Evolutionary conservation across 2,329 filamentous ascomycete species (phyloP).

Genomic region (Podosphaera fusca): DNA sequence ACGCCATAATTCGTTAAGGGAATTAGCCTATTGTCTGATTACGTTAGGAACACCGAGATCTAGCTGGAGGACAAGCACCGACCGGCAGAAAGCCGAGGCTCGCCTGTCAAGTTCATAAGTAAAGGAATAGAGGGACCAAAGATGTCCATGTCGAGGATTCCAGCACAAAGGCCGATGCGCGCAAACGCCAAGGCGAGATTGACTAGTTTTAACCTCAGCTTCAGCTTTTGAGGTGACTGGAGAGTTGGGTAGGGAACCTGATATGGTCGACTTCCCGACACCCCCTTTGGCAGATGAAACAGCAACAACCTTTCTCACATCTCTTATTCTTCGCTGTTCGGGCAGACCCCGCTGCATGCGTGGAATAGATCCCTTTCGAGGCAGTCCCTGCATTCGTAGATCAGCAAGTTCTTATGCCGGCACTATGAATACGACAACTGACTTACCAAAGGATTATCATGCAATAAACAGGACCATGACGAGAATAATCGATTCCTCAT

Average conservation of each 20-base stretch:
- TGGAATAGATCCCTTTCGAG: constrained; percentile 49
- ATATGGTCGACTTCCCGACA: constrained; percentile 91
- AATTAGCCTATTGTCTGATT: constrained; percentile 51
- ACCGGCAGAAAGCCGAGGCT: constrained; percentile 56
- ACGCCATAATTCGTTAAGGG: constrained; percentile 87
- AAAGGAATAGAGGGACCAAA: constrained; percentile 92
- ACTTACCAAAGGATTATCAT: constrained; percentile 73
- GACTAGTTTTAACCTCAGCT: constrained; percentile 18
- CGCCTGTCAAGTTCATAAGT: constrained; percentile 57
- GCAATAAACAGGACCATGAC: constrained; percentile 27
- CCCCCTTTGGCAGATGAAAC: constrained; percentile 93
- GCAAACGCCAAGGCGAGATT: constrained; percentile 80
- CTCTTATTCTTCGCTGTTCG: constrained; percentile 53
- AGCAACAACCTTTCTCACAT: constrained; percentile 83
- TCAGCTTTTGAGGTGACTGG: background rate
- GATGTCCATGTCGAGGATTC: constrained; percentile 87
- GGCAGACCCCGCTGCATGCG: constrained; percentile 65
- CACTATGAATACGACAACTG: background rate
- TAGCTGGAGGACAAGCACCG: constrained; percentile 15
- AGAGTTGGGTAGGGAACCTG: constrained; percentile 28
- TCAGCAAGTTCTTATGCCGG: background rate
- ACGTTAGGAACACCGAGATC: constrained; percentile 9
- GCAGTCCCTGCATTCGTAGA: constrained; percentile 42
- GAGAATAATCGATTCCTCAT: constrained; percentile 28
- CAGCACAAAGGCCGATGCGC: constrained; percentile 54